Evolutionary conservation across 2,329 filamentous ascomycete genomes (phyloP).

Genomic region (Cladosporium sp.): DNA sequence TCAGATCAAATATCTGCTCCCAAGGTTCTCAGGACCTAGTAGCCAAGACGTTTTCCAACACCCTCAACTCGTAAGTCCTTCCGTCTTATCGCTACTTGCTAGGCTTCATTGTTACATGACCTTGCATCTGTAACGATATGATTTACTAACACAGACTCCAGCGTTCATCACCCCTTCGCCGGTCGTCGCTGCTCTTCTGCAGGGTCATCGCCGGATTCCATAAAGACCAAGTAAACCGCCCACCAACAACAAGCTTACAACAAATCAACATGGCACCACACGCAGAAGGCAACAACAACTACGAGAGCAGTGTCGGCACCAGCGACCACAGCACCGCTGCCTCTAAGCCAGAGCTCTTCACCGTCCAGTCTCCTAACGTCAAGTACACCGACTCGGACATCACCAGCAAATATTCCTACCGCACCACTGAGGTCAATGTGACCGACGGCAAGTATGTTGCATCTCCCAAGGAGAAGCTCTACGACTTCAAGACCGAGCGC

Average conservation of each 20-base stretch:
- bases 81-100: background rate
- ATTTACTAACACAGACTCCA: slow-evolving; percentile 35
- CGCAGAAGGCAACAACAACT: slow-evolving; percentile 62
- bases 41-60: slow-evolving; percentile 98
- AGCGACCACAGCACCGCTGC: slow-evolving; percentile 29
- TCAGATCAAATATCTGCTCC: background rate
- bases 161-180: slow-evolving; percentile 93
- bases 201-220: slow-evolving; percentile 65
- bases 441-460: slow-evolving; percentile 75
- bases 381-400: slow-evolving; percentile 84
- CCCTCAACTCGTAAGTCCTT: slow-evolving; percentile 82
- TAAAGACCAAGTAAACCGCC: slow-evolving; percentile 41
- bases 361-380: slow-evolving; percentile 88
- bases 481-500: slow-evolving; percentile 97
- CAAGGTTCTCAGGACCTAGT: slow-evolving; percentile 28
- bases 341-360: slow-evolving; percentile 61
- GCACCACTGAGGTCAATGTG: slow-evolving; percentile 78
- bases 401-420: slow-evolving; percentile 92
- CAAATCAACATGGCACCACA: slow-evolving; percentile 78
- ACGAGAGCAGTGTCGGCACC: slow-evolving; percentile 20
- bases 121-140: background rate
- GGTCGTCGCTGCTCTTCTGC: slow-evolving; percentile 80
- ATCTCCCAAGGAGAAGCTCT: slow-evolving; percentile 80
- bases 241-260: background rate
- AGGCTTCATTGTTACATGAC: background rate